Base-by-base conservation (phyloP, 805 yeast species). In the Sugiyamaella americana region DNA sequence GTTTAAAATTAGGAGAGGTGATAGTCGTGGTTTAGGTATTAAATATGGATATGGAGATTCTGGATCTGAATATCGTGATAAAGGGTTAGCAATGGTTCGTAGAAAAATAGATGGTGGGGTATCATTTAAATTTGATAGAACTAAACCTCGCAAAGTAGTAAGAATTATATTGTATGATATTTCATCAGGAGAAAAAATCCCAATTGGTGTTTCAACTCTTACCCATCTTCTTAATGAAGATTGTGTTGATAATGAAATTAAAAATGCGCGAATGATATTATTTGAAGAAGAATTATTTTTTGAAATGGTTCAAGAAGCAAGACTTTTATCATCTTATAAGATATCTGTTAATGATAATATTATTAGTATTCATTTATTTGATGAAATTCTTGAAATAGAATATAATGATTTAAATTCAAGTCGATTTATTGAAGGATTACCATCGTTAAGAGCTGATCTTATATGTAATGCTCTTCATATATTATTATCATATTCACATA, bases 41-140 rank as follows among this genome's bases (percentile, higher is more conserved):
- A 87, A 85, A 57, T 93, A 84, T 59, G 98, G 98, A 0, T 91
- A 78, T 66, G 89, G 84, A 16, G 97, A 89, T 63, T 80, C 95
- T 0, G 98, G 98, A 0, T 85, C 95, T 1, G 76, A 71, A 18
- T 87, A 78, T 57, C 69, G 67, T 48, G 89, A 86, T 55, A 74
- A 76, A 52, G 97, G 97, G 2, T 65, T 82, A 37, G 97, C 95
- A 0, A 63, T 84, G 0, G 65, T 88, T 51, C 74, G 78, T 41
- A 78, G 81, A 47, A 65, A 74, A 26, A 51, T 61, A 20, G 66
- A 68, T 19, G 76, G 85, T 13, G 70, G 68, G 29, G 62, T 76
- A 21, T 50, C 58, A 6, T 71, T 76, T 54, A 67, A 64, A 44
- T 58, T 60, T 29, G 71, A 63, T 44, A 64, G 58, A 11, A 62